A percentile compares a stretch with the other conserved stretches of the same genome.
Conservation (phyloP, 2,329 filamentous ascomycete genomes). For the Coniella vitis region DNA sequence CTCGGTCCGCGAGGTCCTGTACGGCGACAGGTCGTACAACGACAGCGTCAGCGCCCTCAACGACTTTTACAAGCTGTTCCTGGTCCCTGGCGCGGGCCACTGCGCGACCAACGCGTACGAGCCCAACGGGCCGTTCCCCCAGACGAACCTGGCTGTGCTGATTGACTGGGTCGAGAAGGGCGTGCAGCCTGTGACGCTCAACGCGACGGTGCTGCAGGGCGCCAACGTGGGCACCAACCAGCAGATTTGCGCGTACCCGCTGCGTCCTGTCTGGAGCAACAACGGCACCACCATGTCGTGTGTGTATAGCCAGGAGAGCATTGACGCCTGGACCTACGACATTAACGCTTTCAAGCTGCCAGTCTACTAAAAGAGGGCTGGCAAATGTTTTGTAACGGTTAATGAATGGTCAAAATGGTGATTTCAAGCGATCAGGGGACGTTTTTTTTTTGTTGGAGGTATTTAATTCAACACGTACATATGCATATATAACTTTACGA, state of each 20-base stretch:
- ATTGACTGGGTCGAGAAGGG: conserved; percentile 46
- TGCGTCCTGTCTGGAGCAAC: conserved; percentile 32
- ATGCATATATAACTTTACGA: background rate
- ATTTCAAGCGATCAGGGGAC: too few species aligned
- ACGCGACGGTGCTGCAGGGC: conserved; percentile 18
- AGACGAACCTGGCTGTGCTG: conserved; percentile 16
- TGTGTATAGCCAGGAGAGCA: conserved; percentile 13
- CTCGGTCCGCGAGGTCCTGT: conserved; percentile 41
- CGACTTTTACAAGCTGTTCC: conserved; percentile 35
- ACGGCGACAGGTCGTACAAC: conserved; percentile 24
- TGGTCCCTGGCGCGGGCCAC: conserved; percentile 43
- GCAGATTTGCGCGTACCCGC: conserved; percentile 34
- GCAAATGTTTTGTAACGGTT: too few species aligned
- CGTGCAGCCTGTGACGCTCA: conserved; percentile 35
- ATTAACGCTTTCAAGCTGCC: conserved; percentile 15
- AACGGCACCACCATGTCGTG: conserved; percentile 21
- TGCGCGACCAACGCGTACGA: conserved; percentile 36
- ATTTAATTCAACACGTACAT: background rate
- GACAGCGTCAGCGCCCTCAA: conserved; percentile 34
- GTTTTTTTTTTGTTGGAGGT: background rate
- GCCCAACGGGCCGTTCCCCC: conserved; percentile 35
- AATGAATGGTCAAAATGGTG: too few species aligned
- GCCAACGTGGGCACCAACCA: conserved; percentile 30
- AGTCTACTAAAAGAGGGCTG: conserved; percentile 15
- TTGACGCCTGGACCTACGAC: conserved; percentile 14